These are phyloP conservation scores for Fusarium longipes DNA, from an alignment of 2,329 filamentous ascomycete genomes.

Conservation along the genomic window DNA sequence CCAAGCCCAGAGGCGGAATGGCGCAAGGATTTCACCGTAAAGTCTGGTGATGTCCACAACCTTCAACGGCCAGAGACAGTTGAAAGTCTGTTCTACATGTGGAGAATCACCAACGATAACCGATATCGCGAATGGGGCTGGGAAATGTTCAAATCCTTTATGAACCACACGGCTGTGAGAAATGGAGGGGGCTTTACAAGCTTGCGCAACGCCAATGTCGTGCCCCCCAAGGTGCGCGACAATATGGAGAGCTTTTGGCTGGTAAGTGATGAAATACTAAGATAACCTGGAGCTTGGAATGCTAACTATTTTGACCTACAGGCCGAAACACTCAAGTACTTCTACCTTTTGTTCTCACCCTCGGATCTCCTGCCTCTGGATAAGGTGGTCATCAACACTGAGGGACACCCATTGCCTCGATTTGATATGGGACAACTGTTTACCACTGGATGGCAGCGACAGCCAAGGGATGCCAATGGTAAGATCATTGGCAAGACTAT, in stretches of 20 bases:
- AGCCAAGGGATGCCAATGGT: conserved; percentile 65
- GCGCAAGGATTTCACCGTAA: conserved; percentile 83
- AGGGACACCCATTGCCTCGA: conserved; percentile 88
- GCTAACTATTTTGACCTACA: conserved; percentile 51
- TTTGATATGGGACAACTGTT: conserved; percentile 85
- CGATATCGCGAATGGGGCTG: conserved; percentile 96
- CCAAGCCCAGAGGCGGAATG: conserved; percentile 69
- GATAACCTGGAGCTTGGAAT: background rate
- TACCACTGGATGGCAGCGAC: conserved; percentile 83
- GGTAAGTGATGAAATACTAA: conserved; percentile 61
- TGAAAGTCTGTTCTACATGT: conserved; percentile 98
- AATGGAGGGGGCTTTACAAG: conserved; percentile 86
- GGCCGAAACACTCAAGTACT: conserved; percentile 98
- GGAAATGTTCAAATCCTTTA: conserved; percentile 96
- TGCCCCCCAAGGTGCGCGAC: conserved; percentile 78
- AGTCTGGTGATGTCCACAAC: conserved; percentile 88
- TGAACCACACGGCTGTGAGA: conserved; percentile 83
- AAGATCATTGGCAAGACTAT: conserved; percentile 49
- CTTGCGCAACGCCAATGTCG: conserved; percentile 75
- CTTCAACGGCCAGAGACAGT: conserved; percentile 95
- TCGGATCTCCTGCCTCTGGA: conserved; percentile 85
- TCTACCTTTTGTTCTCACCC: conserved; percentile 93
- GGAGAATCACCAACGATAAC: conserved; percentile 91
- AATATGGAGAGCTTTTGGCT: conserved; percentile 99
- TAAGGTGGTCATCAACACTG: conserved; percentile 92